phyloP scores from a whole-genome alignment of 345 rosid species.

The Eucalyptus globulus region DNA sequence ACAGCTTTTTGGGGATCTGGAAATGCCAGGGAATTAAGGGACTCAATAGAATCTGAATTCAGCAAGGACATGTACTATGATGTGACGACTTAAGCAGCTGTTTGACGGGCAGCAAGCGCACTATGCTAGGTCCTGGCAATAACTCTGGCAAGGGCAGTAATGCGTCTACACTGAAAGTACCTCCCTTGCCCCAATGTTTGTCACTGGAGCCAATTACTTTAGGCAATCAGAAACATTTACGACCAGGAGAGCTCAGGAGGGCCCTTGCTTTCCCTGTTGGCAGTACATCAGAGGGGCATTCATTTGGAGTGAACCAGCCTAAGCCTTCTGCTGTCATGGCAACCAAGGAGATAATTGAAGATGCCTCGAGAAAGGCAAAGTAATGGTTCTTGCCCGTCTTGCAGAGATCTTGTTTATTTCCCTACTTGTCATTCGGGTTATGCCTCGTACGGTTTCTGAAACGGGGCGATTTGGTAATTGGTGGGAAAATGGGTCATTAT shows the following conservation, averaged over 20 bases:
- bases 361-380: constrained; percentile 72
- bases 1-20: not conserved
- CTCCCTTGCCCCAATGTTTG: constrained; percentile 49
- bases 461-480: not conserved
- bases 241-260: constrained; percentile 74
- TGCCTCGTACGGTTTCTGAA: not conserved
- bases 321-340: constrained; percentile 58
- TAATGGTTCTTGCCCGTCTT: constrained; percentile 1
- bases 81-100: not conserved
- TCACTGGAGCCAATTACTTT: constrained; percentile 71
- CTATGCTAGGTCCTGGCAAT: constrained; percentile 51
- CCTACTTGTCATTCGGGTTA: not conserved
- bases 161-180: constrained; percentile 42
- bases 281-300: constrained; percentile 49
- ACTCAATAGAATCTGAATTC: not conserved
- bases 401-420: not conserved
- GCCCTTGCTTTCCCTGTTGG: constrained; percentile 59
- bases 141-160: constrained; percentile 36
- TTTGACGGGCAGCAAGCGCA: constrained; percentile 4
- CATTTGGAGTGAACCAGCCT: constrained; percentile 44
- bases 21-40: not conserved
- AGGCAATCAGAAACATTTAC: constrained; percentile 50
- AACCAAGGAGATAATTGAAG: constrained; percentile 76
- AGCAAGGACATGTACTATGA: not conserved
- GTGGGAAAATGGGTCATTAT: not conserved